A percentile compares a stretch with the other conserved stretches of the same genome.
phyloP scores from a whole-genome alignment of 1,139 yeast species.

The Taphrina communis region DNA sequence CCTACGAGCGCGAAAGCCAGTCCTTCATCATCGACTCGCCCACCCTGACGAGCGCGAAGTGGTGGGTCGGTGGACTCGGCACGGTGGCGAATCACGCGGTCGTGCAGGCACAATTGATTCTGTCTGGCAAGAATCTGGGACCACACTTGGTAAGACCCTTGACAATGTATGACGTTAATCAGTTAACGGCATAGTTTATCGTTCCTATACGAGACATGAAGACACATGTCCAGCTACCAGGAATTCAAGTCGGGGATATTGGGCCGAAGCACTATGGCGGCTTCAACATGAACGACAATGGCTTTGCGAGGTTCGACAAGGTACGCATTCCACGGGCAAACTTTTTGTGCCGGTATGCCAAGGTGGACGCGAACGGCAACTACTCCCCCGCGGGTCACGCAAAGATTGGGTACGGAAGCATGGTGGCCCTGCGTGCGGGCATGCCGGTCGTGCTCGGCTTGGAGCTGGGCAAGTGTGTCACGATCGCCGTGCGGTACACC shows the following conservation, averaged over 20 bases:
- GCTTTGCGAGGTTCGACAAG: conserved; percentile 83
- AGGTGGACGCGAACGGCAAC: conserved; percentile 70
- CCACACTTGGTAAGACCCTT: conserved; percentile 58
- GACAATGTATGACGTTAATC: neutral
- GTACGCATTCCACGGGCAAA: conserved; percentile 82
- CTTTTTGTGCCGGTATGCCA: conserved; percentile 80
- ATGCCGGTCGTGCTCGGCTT: conserved; percentile 88
- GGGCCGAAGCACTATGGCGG: conserved; percentile 65
- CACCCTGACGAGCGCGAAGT: conserved; percentile 86
- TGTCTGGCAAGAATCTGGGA: conserved; percentile 72
- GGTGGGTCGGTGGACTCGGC: conserved; percentile 99
- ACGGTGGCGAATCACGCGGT: conserved; percentile 87
- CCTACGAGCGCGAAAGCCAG: conserved; percentile 68
- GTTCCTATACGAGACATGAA: conserved; percentile 81
- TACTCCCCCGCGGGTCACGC: conserved; percentile 77
- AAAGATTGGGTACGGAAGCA: conserved; percentile 84
- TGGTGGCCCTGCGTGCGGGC: conserved; percentile 84
- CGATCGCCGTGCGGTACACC: conserved; percentile 86
- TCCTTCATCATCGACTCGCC: conserved; percentile 83
- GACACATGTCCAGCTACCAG: conserved; percentile 68
- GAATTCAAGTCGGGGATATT: conserved; percentile 84
- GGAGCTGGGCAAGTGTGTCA: conserved; percentile 75
- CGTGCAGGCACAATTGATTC: conserved; percentile 79
- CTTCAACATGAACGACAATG: conserved; percentile 73
- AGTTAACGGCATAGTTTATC: conserved; percentile 59